phyloP scores from a whole-genome alignment of 352 stramenopile species.

The Globisporangium radiosum region DNA sequence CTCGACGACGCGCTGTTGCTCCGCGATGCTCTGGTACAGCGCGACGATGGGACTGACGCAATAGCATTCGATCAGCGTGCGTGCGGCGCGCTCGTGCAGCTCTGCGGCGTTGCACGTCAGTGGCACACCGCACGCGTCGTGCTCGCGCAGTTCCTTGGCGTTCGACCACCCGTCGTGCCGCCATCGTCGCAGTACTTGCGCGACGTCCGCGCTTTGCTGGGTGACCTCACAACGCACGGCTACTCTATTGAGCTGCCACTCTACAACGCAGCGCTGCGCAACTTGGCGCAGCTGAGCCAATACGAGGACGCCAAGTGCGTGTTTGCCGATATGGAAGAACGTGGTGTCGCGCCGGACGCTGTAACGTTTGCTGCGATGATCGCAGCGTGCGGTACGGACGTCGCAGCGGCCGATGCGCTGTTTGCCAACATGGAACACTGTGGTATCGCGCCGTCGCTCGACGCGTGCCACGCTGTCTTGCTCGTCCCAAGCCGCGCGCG shows the following conservation, averaged over 20 bases:
- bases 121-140: constrained; percentile 52
- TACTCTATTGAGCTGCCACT: constrained; percentile 32
- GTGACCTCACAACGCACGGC: constrained; percentile 34
- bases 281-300: constrained; percentile 36
- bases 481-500: constrained; percentile 16
- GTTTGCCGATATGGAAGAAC: constrained; percentile 33
- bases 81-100: constrained; percentile 40
- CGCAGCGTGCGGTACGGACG: constrained; percentile 34
- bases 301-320: constrained; percentile 31
- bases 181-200: constrained; percentile 39
- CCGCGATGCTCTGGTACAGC: constrained; percentile 35
- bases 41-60: constrained; percentile 7
- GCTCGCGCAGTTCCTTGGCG: constrained; percentile 40
- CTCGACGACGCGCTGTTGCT: constrained; percentile 55
- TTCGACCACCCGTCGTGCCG: constrained; percentile 24
- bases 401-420: constrained; percentile 33
- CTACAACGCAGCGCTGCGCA: constrained; percentile 64
- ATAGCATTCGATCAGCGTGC: constrained; percentile 21
- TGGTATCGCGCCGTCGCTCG: constrained; percentile 11
- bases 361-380: constrained; percentile 54
- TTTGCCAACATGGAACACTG: constrained; percentile 32
- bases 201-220: constrained; percentile 38
- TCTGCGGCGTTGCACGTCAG: constrained; percentile 37
- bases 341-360: constrained; percentile 32
- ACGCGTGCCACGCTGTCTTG: constrained; percentile 27